phyloP scores from a whole-genome alignment of 2,329 filamentous ascomycete genomes.

The Talaromyces sp. region DNA sequence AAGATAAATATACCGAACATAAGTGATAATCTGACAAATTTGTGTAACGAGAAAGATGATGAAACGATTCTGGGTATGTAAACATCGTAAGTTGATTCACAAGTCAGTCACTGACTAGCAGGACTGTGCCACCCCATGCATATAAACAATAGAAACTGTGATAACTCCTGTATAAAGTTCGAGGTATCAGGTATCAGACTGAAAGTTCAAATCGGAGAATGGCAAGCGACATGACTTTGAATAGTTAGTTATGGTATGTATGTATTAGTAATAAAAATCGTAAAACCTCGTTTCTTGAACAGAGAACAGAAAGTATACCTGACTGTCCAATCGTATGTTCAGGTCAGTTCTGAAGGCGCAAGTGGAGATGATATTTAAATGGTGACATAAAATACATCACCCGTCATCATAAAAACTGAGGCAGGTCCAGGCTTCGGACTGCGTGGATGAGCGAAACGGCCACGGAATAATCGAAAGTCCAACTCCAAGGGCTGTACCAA shows the following conservation, averaged over 20 bases:
- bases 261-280: slow-evolving; percentile 3
- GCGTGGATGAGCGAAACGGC: background rate
- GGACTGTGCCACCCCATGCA: slow-evolving; percentile 11
- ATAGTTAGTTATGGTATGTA: background rate
- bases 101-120: slow-evolving; percentile 7
- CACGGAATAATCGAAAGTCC: background rate
- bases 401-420: background rate
- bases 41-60: background rate
- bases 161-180: background rate
- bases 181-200: background rate
- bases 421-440: background rate
- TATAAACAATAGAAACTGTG: slow-evolving; percentile 3
- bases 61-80: background rate
- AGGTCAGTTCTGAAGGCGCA: background rate
- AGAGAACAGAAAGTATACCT: background rate
- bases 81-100: background rate
- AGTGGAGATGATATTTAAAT: background rate
- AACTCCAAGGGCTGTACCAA: background rate
- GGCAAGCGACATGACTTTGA: background rate
- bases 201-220: background rate
- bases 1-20: background rate
- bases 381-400: background rate
- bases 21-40: background rate
- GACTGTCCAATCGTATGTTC: background rate
- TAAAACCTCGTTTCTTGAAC: background rate